Conservation (phyloP, 2,329 filamentous ascomycete species). For the Fusarium sp. region DNA sequence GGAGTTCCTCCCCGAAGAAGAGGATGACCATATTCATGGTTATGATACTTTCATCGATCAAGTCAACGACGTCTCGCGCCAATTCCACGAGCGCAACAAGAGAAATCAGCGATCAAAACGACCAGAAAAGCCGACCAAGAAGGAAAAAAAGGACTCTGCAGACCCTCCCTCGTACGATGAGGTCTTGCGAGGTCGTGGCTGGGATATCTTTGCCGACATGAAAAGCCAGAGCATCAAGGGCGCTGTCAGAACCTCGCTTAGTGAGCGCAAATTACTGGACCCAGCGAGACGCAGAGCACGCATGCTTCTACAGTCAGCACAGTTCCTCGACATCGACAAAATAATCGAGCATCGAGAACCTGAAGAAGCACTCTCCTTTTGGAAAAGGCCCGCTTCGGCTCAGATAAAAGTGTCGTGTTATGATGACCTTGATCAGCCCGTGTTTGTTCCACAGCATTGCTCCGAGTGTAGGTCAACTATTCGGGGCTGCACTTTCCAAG, state of each 20-base stretch:
- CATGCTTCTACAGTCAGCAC: slow-evolving; percentile 52
- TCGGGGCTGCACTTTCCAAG: slow-evolving; percentile 48
- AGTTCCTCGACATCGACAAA: slow-evolving; percentile 57
- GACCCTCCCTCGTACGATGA: slow-evolving; percentile 44
- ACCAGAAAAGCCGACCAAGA: background rate
- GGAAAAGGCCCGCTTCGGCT: slow-evolving; percentile 45
- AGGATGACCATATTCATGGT: slow-evolving; percentile 52
- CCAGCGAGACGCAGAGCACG: slow-evolving; percentile 44
- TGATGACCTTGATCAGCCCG: slow-evolving; percentile 23
- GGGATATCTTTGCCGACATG: slow-evolving; percentile 46
- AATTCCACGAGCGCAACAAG: slow-evolving; percentile 49
- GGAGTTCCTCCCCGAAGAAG: slow-evolving; percentile 46
- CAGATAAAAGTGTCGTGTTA: slow-evolving; percentile 42
- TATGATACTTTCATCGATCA: slow-evolving; percentile 58
- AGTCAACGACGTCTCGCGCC: slow-evolving; percentile 50
- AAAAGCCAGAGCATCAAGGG: slow-evolving; percentile 35
- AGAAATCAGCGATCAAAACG: background rate
- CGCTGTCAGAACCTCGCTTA: slow-evolving; percentile 22
- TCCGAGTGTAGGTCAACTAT: slow-evolving; percentile 33
- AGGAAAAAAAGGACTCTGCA: background rate
- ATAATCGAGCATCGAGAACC: slow-evolving; percentile 53
- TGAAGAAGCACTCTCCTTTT: slow-evolving; percentile 41
- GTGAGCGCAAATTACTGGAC: slow-evolving; percentile 2
- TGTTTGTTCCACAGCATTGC: slow-evolving; percentile 41
- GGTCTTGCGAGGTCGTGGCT: slow-evolving; percentile 33